These are phyloP conservation scores for Musa itinerans DNA, from an alignment of 176 grass and related monocot genomes.

Conservation along the genomic window DNA sequence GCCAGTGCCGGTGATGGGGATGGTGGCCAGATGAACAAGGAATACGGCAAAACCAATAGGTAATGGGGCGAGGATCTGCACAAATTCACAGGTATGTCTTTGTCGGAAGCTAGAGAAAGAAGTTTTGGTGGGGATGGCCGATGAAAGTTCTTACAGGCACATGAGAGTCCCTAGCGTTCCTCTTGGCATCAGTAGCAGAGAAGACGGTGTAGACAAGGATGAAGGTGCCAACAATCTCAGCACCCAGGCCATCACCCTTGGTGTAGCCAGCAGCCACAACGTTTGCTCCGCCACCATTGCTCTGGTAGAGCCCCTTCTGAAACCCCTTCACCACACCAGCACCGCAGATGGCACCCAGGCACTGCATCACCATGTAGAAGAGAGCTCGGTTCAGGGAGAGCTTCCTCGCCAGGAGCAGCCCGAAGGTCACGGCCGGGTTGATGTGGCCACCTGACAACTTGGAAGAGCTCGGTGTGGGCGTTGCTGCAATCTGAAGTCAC, in stretches of 20 bases:
- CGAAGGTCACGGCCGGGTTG: neutral
- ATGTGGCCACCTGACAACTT: neutral
- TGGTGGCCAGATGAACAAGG: neutral
- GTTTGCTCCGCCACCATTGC: neutral
- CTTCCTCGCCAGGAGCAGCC: too few species aligned
- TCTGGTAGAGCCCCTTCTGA: neutral
- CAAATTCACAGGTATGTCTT: too few species aligned
- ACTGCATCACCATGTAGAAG: too few species aligned
- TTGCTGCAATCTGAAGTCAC: too few species aligned
- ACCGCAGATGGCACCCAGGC: too few species aligned
- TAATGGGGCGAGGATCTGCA: neutral
- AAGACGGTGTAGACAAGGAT: constrained; percentile 4
- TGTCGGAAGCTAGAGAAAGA: neutral
- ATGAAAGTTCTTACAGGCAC: neutral
- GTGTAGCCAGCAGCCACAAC: neutral
- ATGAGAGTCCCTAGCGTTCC: neutral
- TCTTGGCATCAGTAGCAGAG: neutral
- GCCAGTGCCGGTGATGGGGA: neutral
- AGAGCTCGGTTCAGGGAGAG: too few species aligned
- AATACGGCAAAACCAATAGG: neutral
- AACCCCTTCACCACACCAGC: neutral
- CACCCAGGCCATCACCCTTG: neutral
- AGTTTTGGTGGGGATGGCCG: too few species aligned
- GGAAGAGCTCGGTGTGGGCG: too few species aligned
- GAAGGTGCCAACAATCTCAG: constrained; percentile 2